Evolutionary conservation across 768 basidiomycete genomes (phyloP).

Genomic region (Hygrocybe punicea): DNA sequence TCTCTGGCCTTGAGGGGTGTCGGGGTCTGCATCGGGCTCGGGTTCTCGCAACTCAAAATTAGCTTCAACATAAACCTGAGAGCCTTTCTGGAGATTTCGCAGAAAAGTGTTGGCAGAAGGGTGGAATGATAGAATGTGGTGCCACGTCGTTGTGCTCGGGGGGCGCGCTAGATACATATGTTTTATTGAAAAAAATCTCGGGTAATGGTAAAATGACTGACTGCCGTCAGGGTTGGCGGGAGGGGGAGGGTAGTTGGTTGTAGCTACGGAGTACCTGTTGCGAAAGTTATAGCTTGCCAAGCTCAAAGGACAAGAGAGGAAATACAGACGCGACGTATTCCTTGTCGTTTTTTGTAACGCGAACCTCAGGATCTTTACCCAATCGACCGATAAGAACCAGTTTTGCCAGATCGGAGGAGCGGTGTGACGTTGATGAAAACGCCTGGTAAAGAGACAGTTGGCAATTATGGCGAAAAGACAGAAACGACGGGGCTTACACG

Average conservation of each 20-base stretch:
- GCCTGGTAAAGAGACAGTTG: slow-evolving; percentile 38
- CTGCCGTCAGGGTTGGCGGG: slow-evolving; percentile 60
- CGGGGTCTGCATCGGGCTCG: slow-evolving; percentile 59
- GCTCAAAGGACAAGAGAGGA: neutral
- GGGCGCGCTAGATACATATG: slow-evolving; percentile 43
- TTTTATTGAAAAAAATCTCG: neutral
- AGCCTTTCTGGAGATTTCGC: slow-evolving; percentile 61
- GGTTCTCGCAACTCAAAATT: slow-evolving; percentile 73
- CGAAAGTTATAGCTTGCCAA: neutral
- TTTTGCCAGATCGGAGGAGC: slow-evolving; percentile 64
- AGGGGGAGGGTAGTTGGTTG: slow-evolving; percentile 57
- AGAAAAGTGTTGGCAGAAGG: slow-evolving; percentile 60
- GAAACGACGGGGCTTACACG: slow-evolving; percentile 44
- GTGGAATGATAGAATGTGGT: slow-evolving; percentile 72
- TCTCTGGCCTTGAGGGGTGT: slow-evolving; percentile 67
- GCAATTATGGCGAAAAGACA: neutral
- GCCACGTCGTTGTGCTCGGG: slow-evolving; percentile 62
- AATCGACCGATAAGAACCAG: slow-evolving; percentile 75
- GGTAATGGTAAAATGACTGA: slow-evolving; percentile 29
- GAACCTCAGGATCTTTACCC: slow-evolving; percentile 65
- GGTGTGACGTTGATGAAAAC: slow-evolving; percentile 59
- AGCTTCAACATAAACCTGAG: slow-evolving; percentile 78
- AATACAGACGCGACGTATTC: slow-evolving; percentile 70
- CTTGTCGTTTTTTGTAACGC: slow-evolving; percentile 66
- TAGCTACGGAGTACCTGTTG: slow-evolving; percentile 73